These are phyloP conservation scores for Blastosporella zonata DNA, from an alignment of 1,284 basidiomycete genomes.

Conservation along the genomic window DNA sequence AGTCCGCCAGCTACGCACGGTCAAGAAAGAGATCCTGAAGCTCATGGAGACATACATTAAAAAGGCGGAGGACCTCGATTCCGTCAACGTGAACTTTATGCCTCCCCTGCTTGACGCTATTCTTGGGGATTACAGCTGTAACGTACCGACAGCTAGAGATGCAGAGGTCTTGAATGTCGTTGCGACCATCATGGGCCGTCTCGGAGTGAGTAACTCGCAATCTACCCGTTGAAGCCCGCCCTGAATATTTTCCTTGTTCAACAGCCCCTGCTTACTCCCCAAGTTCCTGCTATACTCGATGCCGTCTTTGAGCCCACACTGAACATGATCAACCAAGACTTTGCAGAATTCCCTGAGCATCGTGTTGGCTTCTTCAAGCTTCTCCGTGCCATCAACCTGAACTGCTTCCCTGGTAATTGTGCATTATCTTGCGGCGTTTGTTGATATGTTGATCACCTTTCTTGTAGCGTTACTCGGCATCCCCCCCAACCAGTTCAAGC, in stretches of 20 bases:
- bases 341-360: constrained; percentile 97
- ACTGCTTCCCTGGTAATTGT: constrained; percentile 89
- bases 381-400: constrained; percentile 87
- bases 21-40: constrained; percentile 98
- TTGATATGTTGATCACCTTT: constrained; percentile 2
- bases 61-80: constrained; percentile 94
- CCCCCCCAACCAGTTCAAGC: constrained; percentile 92
- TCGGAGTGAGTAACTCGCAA: constrained; percentile 62
- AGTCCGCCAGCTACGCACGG: constrained; percentile 91
- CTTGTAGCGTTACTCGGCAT: constrained; percentile 77
- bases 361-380: constrained; percentile 98
- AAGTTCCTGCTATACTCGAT: constrained; percentile 95
- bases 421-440: constrained; percentile 7
- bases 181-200: constrained; percentile 90
- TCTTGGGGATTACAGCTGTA: constrained; percentile 93
- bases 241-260: constrained; percentile 3
- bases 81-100: constrained; percentile 90
- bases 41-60: constrained; percentile 97
- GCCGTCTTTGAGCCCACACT: constrained; percentile 98
- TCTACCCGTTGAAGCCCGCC: not conserved
- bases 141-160: constrained; percentile 92
- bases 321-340: constrained; percentile 99
- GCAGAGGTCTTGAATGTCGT: constrained; percentile 98
- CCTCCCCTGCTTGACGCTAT: constrained; percentile 96
- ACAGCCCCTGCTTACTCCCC: constrained; percentile 84